Percentiles rank a stretch among this genome's conserved stretches.
Evolutionary conservation across 495 filamentous ascomycete species (phyloP).

Genomic region (Glonium stellatum): DNA sequence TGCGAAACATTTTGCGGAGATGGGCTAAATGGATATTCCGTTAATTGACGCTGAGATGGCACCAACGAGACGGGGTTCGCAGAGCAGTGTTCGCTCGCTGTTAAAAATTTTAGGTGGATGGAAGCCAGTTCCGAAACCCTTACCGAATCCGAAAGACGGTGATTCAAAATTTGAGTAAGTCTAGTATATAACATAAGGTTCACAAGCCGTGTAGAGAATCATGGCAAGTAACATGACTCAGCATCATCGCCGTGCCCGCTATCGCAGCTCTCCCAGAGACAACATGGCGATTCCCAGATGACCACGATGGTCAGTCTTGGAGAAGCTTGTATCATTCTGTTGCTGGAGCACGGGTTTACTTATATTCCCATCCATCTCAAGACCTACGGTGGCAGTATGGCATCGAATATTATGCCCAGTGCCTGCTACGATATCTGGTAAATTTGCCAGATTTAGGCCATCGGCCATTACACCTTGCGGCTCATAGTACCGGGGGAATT

Average conservation of each 20-base stretch:
- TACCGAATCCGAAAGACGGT: too few relatives aligned
- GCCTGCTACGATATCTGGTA: background rate
- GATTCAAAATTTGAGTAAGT: too few relatives aligned
- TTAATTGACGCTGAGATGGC: too few relatives aligned
- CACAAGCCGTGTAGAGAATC: too few relatives aligned
- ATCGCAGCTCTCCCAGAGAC: constrained; percentile 3
- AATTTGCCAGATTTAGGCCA: background rate
- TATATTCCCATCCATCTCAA: constrained; percentile 2
- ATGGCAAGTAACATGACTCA: constrained; percentile 38
- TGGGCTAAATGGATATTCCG: too few relatives aligned
- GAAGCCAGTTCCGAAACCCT: too few relatives aligned
- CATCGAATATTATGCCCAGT: constrained; percentile 1
- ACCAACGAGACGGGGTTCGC: too few relatives aligned
- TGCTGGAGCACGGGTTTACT: constrained; percentile 2
- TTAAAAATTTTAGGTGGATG: too few relatives aligned
- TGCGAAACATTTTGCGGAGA: too few relatives aligned
- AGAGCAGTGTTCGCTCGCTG: too few relatives aligned
- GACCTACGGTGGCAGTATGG: background rate
- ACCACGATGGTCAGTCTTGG: background rate
- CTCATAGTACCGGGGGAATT: constrained; percentile 10
- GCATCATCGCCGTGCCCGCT: constrained; percentile 40
- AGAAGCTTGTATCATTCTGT: background rate
- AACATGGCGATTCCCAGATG: constrained; percentile 7
- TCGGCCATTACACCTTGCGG: constrained; percentile 4
- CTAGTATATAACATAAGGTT: too few relatives aligned